phyloP scores from a whole-genome alignment of 2,329 filamentous ascomycete species.

The Penicillium sp. region DNA sequence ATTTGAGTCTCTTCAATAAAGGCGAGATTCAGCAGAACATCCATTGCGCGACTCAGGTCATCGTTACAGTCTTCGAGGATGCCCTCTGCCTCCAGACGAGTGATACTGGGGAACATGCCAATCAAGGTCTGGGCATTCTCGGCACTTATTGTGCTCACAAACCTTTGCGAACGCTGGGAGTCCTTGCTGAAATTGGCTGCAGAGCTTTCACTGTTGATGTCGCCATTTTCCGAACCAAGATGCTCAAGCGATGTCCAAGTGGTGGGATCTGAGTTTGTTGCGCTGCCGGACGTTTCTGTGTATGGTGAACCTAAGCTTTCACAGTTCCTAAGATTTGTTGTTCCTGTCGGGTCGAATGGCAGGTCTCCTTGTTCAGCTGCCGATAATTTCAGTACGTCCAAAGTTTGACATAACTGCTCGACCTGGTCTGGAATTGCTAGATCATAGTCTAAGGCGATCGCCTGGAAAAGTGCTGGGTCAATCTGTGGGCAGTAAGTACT shows the following conservation, averaged over 20 bases:
- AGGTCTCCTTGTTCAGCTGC: constrained; percentile 68
- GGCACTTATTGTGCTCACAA: constrained; percentile 44
- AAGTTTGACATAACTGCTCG: constrained; percentile 56
- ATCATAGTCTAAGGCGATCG: constrained; percentile 74
- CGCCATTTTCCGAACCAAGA: constrained; percentile 11
- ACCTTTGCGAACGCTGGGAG: constrained; percentile 26
- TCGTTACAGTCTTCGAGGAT: constrained; percentile 68
- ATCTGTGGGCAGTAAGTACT: constrained; percentile 72
- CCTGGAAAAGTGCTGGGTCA: constrained; percentile 74
- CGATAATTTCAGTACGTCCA: constrained; percentile 66
- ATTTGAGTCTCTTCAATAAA: constrained; percentile 70
- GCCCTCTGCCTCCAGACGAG: constrained; percentile 64
- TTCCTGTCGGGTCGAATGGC: constrained; percentile 77
- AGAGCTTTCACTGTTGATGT: constrained; percentile 26
- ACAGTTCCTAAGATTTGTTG: constrained; percentile 50
- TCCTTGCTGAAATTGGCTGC: not conserved
- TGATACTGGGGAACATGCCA: constrained; percentile 71
- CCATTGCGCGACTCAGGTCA: constrained; percentile 70
- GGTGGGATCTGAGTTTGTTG: not conserved
- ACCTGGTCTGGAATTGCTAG: constrained; percentile 56
- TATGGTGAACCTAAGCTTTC: constrained; percentile 27
- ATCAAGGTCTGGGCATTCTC: constrained; percentile 65
- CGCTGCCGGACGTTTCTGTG: not conserved
- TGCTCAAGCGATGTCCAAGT: constrained; percentile 8
- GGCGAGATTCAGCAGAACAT: constrained; percentile 76